Percentiles rank a stretch among this genome's conserved stretches.
These are phyloP conservation scores for Cutaneotrichosporon mucoides DNA, from an alignment of 1,284 basidiomycete genomes.

Conservation along the genomic window DNA sequence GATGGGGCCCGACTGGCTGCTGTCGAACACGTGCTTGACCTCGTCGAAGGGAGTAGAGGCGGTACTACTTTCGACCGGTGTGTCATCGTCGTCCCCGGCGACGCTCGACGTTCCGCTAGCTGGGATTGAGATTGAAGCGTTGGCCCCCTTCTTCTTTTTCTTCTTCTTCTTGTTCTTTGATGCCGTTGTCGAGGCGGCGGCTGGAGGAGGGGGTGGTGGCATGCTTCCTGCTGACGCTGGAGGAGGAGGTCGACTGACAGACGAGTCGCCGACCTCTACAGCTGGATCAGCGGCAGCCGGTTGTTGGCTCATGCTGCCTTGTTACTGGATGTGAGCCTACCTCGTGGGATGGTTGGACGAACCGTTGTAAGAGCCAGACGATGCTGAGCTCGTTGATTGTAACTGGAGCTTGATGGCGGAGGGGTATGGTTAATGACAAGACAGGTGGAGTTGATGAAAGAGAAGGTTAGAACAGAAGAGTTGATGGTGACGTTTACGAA, in stretches of 20 bases:
- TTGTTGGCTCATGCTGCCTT: slow-evolving; percentile 11
- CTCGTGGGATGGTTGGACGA: not conserved
- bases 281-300: slow-evolving; percentile 2
- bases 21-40: too few relatives aligned
- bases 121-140: too few relatives aligned
- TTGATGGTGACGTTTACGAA: too few relatives aligned
- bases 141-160: slow-evolving; percentile 12
- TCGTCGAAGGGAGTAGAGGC: too few relatives aligned
- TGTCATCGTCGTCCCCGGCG: too few relatives aligned
- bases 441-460: not conserved
- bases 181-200: not conserved
- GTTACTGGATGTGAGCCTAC: not conserved
- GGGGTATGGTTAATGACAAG: not conserved
- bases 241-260: too few relatives aligned
- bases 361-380: not conserved
- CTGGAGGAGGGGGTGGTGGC: not conserved
- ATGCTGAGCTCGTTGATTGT: not conserved
- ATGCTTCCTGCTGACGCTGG: not conserved
- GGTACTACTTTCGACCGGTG: too few relatives aligned
- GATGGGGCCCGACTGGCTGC: too few relatives aligned
- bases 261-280: not conserved
- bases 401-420: too few relatives aligned
- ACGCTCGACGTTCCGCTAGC: too few relatives aligned
- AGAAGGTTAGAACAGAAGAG: too few relatives aligned
- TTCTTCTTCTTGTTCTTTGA: slow-evolving; percentile 25